Percentiles rank a stretch among this genome's conserved stretches.
Evolutionary conservation across 2,329 filamentous ascomycete genomes (phyloP).

Genomic region (Septoria petroselini): DNA sequence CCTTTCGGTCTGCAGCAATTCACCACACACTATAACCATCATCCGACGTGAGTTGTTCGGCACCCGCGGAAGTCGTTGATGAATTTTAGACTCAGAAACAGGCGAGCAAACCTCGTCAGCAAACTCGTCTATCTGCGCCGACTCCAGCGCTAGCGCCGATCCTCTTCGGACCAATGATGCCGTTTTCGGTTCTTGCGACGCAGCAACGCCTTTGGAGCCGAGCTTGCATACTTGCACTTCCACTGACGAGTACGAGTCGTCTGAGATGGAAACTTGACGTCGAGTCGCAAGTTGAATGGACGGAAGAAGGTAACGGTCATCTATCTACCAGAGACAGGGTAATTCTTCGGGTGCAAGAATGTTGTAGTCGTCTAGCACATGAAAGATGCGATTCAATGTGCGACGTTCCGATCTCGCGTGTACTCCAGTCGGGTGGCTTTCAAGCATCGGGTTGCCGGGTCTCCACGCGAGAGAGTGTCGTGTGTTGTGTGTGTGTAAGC

Average conservation of each 20-base stretch:
- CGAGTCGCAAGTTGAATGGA: too few species aligned
- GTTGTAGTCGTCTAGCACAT: too few species aligned
- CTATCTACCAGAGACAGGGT: too few species aligned
- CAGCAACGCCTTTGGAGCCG: constrained; percentile 11
- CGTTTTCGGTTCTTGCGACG: constrained; percentile 6
- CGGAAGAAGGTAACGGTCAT: too few species aligned
- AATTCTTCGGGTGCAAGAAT: too few species aligned
- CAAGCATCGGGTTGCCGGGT: constrained; percentile 11
- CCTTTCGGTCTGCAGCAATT: too few species aligned
- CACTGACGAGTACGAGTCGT: too few species aligned
- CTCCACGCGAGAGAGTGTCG: constrained; percentile 15
- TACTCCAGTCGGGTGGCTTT: constrained; percentile 7
- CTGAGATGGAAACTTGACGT: too few species aligned
- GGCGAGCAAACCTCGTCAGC: constrained; percentile 26
- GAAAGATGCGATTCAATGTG: neutral
- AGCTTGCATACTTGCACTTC: neutral
- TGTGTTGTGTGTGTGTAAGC: too few species aligned
- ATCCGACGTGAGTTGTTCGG: too few species aligned
- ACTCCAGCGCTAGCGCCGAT: constrained; percentile 25
- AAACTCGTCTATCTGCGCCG: constrained; percentile 26
- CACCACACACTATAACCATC: too few species aligned
- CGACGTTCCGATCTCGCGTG: too few species aligned
- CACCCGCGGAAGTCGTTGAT: constrained; percentile 7
- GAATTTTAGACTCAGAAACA: constrained; percentile 25
- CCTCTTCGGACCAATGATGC: constrained; percentile 16